These are phyloP conservation scores for Haplosporangium gracile DNA, from an alignment of 192 early-diverging fungal species.

Conservation along the genomic window DNA sequence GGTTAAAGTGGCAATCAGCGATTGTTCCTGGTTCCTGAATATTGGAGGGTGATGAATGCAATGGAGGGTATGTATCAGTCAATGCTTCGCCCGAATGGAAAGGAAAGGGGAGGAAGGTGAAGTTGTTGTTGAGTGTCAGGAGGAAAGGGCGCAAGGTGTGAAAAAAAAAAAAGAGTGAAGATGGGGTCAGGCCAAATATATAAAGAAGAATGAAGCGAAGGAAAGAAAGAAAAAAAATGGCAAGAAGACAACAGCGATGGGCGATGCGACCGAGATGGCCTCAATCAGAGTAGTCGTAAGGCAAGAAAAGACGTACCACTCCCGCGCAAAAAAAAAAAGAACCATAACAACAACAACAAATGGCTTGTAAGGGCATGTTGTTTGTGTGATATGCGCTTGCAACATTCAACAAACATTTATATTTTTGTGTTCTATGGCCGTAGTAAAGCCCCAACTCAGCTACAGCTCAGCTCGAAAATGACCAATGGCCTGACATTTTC, in stretches of 20 bases:
- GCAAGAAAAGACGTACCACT: slow-evolving; percentile 4
- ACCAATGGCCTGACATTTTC: slow-evolving; percentile 7
- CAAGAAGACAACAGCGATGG: background rate
- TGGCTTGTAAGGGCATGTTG: no score
- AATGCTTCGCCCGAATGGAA: background rate
- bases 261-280: slow-evolving; percentile 4
- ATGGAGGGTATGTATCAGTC: background rate
- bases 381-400: no score
- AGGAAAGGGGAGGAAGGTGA: background rate
- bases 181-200: background rate
- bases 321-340: background rate
- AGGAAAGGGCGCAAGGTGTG: background rate
- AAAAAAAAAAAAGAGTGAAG: slow-evolving; percentile 2
- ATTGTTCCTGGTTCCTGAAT: slow-evolving; percentile 1
- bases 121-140: background rate
- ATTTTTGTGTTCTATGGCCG: background rate
- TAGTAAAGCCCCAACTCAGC: background rate
- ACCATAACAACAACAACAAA: no score
- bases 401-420: no score
- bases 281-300: background rate
- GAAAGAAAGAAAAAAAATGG: background rate
- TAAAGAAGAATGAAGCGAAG: background rate
- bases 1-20: background rate
- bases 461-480: background rate
- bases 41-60: background rate